Base-by-base conservation (phyloP, 2,329 filamentous ascomycete genomes). In the Trichoderma citrinoviride region DNA sequence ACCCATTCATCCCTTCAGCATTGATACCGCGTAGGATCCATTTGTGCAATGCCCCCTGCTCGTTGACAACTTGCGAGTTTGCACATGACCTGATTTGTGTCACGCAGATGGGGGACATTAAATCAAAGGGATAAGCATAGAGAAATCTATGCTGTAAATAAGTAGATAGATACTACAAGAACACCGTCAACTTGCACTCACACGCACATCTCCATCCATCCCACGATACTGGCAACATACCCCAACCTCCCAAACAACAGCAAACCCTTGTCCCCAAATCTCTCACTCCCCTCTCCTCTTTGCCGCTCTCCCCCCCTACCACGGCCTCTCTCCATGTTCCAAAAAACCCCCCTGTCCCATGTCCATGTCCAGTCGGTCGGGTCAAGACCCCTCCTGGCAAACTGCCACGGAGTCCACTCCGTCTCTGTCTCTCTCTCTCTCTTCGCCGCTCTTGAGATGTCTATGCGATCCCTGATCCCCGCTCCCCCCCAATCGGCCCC, bases 301-400 rank as follows among this genome's bases (percentile, higher is more conserved):
- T 19, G 19, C 27, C 10, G 5, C 19, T 53, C 23, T 17, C 25
- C 44, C 33, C 21, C 33, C 12, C 21, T 21, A 12, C 23, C 23
- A n/a, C n/a, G n/a, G n/a, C 10, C 46, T 19, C 40, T 49, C 25
- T 29, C 41, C 21, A n/a, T n/a, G n/a, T n/a, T n/a, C n/a, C n/a
- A n/a, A 37, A 37, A 14, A 50, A n/a, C 43, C 57, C 57, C 46
- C 49, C 29, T 41, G 4, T 15, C 53, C 53, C 33, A 23, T 55
- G 52, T 37, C 55, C 25, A 49, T 40, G 58, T 46, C 58, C 58
- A 61, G 58, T 46, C 49, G 58, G 47, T 54, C 58, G 58, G 58
- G 58, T 61, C 58, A 53, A 47, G 6, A 5, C 27, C 7, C 27
- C 33, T 12, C 33, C 33, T 37, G 7, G 10, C 10, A 37, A 37